phyloP scores from a whole-genome alignment of 2,329 filamentous ascomycete genomes.

The Fusarium setosum region DNA sequence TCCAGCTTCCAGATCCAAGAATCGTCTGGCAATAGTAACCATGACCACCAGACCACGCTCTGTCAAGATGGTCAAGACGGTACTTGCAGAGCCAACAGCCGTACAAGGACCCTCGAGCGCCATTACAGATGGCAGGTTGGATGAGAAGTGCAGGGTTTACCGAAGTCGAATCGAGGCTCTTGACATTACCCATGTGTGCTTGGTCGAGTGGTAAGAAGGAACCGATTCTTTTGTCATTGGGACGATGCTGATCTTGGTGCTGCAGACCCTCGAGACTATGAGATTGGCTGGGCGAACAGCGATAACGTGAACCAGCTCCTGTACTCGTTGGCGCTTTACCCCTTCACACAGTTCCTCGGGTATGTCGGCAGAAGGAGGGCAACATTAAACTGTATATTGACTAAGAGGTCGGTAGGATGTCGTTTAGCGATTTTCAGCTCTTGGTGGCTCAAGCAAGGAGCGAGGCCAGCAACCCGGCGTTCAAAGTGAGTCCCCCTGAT shows the following conservation, averaged over 20 bases:
- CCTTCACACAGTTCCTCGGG: constrained; percentile 63
- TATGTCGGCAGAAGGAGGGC: constrained; percentile 46
- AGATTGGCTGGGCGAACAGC: constrained; percentile 65
- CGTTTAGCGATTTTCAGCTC: constrained; percentile 66
- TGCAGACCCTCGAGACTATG: constrained; percentile 61
- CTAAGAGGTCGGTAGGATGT: constrained; percentile 57
- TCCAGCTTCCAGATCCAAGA: background rate
- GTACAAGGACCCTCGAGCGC: constrained; percentile 74
- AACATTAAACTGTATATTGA: background rate
- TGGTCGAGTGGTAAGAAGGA: constrained; percentile 72
- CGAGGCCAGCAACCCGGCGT: constrained; percentile 63
- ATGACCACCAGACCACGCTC: constrained; percentile 65
- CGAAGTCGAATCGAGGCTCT: constrained; percentile 73
- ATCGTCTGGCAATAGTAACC: constrained; percentile 13
- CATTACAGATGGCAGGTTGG: constrained; percentile 68
- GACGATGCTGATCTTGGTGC: constrained; percentile 2
- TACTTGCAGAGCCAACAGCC: constrained; percentile 72
- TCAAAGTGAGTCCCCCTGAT: constrained; percentile 59
- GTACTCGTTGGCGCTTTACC: constrained; percentile 66
- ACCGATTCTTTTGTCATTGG: background rate
- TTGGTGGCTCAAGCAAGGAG: constrained; percentile 66
- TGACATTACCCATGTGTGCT: constrained; percentile 75
- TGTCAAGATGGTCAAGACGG: constrained; percentile 74
- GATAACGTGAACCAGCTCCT: constrained; percentile 66
- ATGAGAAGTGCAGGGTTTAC: constrained; percentile 73